Percentiles rank a stretch among this genome's conserved stretches.
Conservation (phyloP, 2,329 filamentous ascomycete genomes). For the Fusarium fracticaudum region DNA sequence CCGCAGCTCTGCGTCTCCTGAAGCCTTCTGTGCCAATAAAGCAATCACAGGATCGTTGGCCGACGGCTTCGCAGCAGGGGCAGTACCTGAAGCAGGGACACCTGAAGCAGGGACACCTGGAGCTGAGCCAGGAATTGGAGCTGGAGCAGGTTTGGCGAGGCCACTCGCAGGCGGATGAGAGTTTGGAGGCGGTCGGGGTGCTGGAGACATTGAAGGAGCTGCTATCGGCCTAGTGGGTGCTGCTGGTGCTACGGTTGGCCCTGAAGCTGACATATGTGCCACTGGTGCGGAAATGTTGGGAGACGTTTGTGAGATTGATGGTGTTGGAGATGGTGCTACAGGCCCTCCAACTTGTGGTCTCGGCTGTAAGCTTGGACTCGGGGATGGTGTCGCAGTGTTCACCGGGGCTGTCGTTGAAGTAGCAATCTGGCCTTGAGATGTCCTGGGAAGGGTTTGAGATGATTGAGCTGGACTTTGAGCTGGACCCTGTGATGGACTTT, state of each 20-base stretch:
- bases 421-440: conserved; percentile 20
- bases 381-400: conserved; percentile 22
- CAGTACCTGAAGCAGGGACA: conserved; percentile 5
- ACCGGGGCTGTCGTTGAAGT: conserved; percentile 18
- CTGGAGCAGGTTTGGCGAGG: conserved; percentile 24
- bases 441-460: conserved; percentile 26
- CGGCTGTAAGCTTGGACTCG: conserved; percentile 33
- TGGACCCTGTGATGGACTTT: conserved; percentile 31
- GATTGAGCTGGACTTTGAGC: conserved; percentile 32
- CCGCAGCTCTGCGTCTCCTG: conserved; percentile 76
- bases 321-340: conserved; percentile 33
- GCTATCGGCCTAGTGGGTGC: conserved; percentile 38
- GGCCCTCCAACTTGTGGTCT: conserved; percentile 25
- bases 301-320: conserved; percentile 34
- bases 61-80: conserved; percentile 38
- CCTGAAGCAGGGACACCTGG: conserved; percentile 20
- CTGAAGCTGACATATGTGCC: conserved; percentile 34
- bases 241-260: conserved; percentile 36
- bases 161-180: conserved; percentile 29
- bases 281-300: conserved; percentile 34
- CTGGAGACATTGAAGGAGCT: conserved; percentile 40
- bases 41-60: conserved; percentile 81
- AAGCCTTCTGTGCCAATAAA: conserved; percentile 78
- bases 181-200: conserved; percentile 28
- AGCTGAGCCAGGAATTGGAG: conserved; percentile 25